phyloP scores from a whole-genome alignment of 1,284 basidiomycete genomes.

The Leccinum griseonigrum region DNA sequence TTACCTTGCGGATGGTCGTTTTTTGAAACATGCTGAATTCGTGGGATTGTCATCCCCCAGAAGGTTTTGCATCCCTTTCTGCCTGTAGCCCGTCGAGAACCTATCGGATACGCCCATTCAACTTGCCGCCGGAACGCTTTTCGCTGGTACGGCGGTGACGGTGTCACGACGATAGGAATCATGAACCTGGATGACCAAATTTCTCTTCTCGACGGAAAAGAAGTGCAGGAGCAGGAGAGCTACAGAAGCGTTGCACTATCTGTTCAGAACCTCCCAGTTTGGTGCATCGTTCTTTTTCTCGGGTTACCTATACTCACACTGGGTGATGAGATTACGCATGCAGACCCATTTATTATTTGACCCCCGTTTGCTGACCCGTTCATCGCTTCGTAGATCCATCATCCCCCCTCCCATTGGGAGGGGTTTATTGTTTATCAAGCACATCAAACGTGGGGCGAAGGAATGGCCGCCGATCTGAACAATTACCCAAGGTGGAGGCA shows the following conservation, averaged over 20 bases:
- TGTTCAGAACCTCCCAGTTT: not conserved
- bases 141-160: not conserved
- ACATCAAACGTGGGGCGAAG: not conserved
- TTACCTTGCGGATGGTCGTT: not conserved
- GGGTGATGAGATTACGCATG: not conserved
- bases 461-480: not conserved
- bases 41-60: not conserved
- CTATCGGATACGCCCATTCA: not conserved
- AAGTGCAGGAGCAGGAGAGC: not conserved
- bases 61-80: not conserved
- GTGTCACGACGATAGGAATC: not conserved
- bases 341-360: not conserved
- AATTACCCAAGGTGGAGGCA: too few relatives aligned
- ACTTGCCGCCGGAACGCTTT: not conserved
- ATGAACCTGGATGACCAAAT: not conserved
- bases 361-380: not conserved
- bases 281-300: not conserved
- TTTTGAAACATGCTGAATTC: not conserved
- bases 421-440: not conserved
- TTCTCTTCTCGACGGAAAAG: not conserved
- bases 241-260: not conserved
- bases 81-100: not conserved
- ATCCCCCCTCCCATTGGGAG: not conserved
- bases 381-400: not conserved
- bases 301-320: not conserved